phyloP scores from a whole-genome alignment of 305 asterid genomes.

The Andrographis paniculata region DNA sequence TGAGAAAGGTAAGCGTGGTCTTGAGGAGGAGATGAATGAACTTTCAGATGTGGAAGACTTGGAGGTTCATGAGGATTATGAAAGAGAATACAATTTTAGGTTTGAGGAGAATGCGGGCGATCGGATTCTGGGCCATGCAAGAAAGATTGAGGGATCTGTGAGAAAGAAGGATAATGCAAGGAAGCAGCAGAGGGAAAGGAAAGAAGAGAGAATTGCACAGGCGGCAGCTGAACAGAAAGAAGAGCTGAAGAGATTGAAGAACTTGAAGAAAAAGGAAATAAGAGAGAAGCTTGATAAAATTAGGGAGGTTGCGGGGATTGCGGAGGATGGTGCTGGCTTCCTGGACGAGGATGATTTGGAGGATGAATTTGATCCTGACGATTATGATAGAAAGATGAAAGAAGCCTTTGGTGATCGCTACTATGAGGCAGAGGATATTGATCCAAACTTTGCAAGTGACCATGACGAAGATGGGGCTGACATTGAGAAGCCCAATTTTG shows the following conservation, averaged over 20 bases:
- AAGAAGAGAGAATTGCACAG: constrained; percentile 61
- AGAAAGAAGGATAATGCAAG: constrained; percentile 70
- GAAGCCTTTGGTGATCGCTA: constrained; percentile 50
- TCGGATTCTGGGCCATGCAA: constrained; percentile 67
- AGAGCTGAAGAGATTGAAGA: constrained; percentile 81
- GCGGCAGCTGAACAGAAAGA: constrained; percentile 65
- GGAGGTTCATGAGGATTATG: constrained; percentile 81
- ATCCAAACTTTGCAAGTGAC: constrained; percentile 58
- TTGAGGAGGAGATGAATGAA: constrained; percentile 26
- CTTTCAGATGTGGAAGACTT: constrained; percentile 74
- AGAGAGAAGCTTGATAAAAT: constrained; percentile 74
- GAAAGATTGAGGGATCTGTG: constrained; percentile 82
- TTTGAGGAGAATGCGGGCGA: constrained; percentile 83
- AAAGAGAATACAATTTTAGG: constrained; percentile 68
- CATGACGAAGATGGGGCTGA: constrained; percentile 37
- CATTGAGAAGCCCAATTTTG: constrained; percentile 66
- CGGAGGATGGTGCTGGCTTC: constrained; percentile 31
- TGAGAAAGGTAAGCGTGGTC: constrained; percentile 18
- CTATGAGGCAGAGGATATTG: constrained; percentile 55
- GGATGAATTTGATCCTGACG: constrained; percentile 70
- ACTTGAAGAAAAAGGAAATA: constrained; percentile 77
- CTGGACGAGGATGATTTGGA: constrained; percentile 71
- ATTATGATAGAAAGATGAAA: constrained; percentile 76
- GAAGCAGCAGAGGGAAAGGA: constrained; percentile 81
- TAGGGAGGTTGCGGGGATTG: constrained; percentile 69